Evolutionary conservation across 495 filamentous ascomycete species (phyloP).

Genomic region (Daldinia decipiens): DNA sequence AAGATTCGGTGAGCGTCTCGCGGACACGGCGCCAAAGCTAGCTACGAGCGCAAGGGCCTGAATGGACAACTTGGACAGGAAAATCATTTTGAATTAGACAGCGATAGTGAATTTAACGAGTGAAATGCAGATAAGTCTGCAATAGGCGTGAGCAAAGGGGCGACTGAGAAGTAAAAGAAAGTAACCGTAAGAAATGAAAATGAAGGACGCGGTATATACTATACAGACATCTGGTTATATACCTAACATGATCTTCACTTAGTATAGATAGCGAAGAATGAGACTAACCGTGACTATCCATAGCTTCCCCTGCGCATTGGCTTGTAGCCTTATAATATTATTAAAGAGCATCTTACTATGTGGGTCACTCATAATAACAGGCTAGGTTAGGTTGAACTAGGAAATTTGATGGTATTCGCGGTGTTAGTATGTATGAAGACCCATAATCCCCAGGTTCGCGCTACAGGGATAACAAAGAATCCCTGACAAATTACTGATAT

Average conservation of each 20-base stretch:
- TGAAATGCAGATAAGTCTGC: background rate
- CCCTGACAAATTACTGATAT: background rate
- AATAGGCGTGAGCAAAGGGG: background rate
- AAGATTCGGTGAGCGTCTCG: slow-evolving; percentile 4
- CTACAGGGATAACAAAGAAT: background rate
- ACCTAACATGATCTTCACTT: background rate
- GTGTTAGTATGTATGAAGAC: too few relatives aligned
- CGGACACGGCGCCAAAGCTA: slow-evolving; percentile 8
- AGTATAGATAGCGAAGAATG: background rate
- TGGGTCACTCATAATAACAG: background rate
- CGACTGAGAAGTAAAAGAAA: background rate
- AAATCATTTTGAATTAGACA: slow-evolving; percentile 2
- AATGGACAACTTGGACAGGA: background rate
- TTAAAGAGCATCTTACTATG: slow-evolving; percentile 1
- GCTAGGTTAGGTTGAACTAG: background rate
- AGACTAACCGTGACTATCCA: background rate
- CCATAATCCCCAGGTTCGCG: background rate
- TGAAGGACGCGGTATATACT: background rate
- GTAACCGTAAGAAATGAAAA: background rate
- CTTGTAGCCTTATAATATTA: background rate
- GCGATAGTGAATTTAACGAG: background rate
- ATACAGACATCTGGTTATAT: background rate
- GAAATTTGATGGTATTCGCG: background rate
- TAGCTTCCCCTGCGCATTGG: background rate
- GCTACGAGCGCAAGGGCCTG: background rate